Conservation (phyloP, 179 eudicot genomes). For the Corrigiola litoralis region DNA sequence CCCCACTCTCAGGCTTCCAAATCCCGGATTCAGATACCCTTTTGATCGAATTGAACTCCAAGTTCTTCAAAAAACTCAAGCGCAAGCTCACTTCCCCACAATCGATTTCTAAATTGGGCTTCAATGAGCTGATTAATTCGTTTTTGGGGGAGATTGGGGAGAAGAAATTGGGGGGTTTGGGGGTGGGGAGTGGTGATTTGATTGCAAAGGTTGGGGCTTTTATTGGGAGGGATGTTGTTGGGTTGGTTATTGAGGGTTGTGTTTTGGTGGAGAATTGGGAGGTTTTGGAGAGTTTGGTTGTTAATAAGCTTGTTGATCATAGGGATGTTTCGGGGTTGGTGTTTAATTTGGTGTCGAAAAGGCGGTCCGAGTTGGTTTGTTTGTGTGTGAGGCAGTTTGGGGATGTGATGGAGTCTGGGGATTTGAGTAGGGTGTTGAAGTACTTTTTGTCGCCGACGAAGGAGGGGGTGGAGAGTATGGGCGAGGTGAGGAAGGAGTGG, state of each 20-base stretch:
- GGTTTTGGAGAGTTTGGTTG: slow-evolving; percentile 44
- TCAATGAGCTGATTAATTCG: slow-evolving; percentile 24
- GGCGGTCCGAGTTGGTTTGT: slow-evolving; percentile 56
- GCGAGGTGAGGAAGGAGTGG: slow-evolving; percentile 61
- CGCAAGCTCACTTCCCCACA: slow-evolving; percentile 41
- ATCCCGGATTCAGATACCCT: slow-evolving; percentile 32
- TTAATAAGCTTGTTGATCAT: slow-evolving; percentile 46
- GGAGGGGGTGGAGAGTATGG: slow-evolving; percentile 41
- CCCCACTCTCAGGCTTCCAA: slow-evolving; percentile 52
- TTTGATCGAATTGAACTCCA: slow-evolving; percentile 22
- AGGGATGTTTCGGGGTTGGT: slow-evolving; percentile 38
- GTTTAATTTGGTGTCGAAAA: slow-evolving; percentile 36
- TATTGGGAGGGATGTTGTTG: slow-evolving; percentile 54
- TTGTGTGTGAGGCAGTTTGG: slow-evolving; percentile 49
- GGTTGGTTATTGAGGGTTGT: slow-evolving; percentile 61
- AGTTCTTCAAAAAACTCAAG: slow-evolving; percentile 39
- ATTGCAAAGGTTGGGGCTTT: slow-evolving; percentile 47
- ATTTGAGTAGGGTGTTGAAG: slow-evolving; percentile 49
- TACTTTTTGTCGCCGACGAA: slow-evolving; percentile 48
- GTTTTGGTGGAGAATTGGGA: slow-evolving; percentile 48
- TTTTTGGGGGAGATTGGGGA: slow-evolving; percentile 33
- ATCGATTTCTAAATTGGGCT: slow-evolving; percentile 22
- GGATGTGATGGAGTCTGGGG: slow-evolving; percentile 46
- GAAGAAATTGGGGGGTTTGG: slow-evolving; percentile 23
- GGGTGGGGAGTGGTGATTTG: slow-evolving; percentile 14